Base-by-base conservation (phyloP, 2,329 filamentous ascomycete genomes). In the Raffaelea albimanens region DNA sequence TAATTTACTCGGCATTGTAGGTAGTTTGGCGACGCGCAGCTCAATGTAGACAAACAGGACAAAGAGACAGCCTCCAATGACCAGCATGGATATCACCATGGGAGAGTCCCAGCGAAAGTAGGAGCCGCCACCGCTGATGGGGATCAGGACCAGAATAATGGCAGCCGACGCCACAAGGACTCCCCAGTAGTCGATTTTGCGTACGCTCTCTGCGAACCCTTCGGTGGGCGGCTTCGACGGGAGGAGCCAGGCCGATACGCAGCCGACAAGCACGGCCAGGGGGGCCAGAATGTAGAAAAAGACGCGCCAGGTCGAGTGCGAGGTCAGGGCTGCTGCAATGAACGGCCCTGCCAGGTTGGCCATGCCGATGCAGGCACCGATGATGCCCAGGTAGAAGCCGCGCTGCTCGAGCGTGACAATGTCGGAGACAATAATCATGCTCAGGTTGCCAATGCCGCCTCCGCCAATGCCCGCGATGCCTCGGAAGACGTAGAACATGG, bases 351-450 rank as follows among this genome's bases (percentile, higher is more conserved):
- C 56, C 5, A 61, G 60, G 46, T 67, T 70, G 8, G 66, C 67
- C 1, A 70, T 49, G 0, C 65, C 67, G 9, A 69, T 52, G 47
- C 62, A 64, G 7, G 61, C 59, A 2, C 66, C 67, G 1, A 67
- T 56, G 41, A 69, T 67, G 11, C 67, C 67, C 54, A 67, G 66
- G 51, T 69, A 77, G 54, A 76, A 78, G 21, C 78, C 78, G 53
- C 78, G 65, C 52, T 78, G 69, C 55, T 76, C 67, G 3, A 81
- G 62, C 0, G 75, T 76, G 0, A 79, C 74, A 5, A 81, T 63
- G 56, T 81, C 78, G 8, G 69, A 75, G 2, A 80, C 71, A 45
- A 81, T 78, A 55, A 82, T 80, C 72, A 79, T 79, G 5, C 71
- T 66, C 43, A 81, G 58, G 22, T 71, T 76, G 29, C 68, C 72